Base-by-base conservation (phyloP, 1,139 yeast genomes). In the Meyerozyma carpophila region DNA sequence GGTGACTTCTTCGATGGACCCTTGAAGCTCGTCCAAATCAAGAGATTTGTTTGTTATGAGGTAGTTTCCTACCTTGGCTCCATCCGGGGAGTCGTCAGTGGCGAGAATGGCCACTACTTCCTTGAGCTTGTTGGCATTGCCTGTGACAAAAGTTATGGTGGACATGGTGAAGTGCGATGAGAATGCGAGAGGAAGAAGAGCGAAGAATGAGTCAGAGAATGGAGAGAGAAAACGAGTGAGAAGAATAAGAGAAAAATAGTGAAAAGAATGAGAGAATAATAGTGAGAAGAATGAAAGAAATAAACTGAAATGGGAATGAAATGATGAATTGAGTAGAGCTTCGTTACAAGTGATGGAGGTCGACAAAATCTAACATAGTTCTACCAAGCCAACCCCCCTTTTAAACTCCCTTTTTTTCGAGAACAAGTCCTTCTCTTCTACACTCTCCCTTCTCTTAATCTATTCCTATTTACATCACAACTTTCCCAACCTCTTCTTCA, bases 21-120 rank as follows among this genome's bases (percentile, higher is more conserved):
- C 98, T 68, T 94, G 99, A 41, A 93, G 65, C 65, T 94, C 99
- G 45, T 84, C 94, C 28, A 93, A 70, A 58, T 93, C 98, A 32
- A 93, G 62, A 16, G 82, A 71, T 51, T 77, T 64, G 61, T 85
- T 88, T 38, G 70, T 68, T 48, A 86, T 75, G 28, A 64, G 62
- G 57, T 65, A 80, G 13, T 74, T 71, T 5, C 89, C 89, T 5
- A 79, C 79, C 28, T 46, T 42, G 13, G 32, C 20, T 8, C 56
- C 68, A 10, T 55, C 56, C 10, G 61, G 58, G 8, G 57, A 50
- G 8, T 48, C 47, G 2, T 52, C 49, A 1, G 51, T 50, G 2
- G 81, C 63, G 24, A 93, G 76, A 44, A 93, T 85, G 46, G 84
- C 82, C 49, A 82, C 75, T 27, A 91, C 95, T 62, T 93, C 98